Evolutionary conservation across 2,329 filamentous ascomycete genomes (phyloP), one percentile per base, ranked within the genome.

Genomic region (Talaromyces amestolkiae): DNA sequence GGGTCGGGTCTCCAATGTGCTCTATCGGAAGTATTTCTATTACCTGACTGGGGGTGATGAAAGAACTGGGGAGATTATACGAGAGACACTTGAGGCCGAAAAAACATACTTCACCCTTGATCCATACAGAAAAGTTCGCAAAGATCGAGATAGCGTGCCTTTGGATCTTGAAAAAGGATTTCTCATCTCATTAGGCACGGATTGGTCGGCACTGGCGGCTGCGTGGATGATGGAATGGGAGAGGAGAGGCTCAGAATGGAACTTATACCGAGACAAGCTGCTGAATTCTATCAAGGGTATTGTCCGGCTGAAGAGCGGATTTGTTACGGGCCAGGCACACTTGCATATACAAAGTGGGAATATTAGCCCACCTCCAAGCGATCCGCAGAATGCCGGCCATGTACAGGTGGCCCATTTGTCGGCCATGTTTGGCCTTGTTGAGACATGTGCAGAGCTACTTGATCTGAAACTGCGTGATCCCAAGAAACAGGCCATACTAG

Each of bases 221-320:
- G 81, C 81, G 0, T 88, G 86, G 83, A 78, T 88, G 0, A 80
- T 87, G 1, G 86, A 86, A 65, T 88, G 84, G 83, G 86, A 88
- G 70, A 80, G 86, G 0, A 82, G 82, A 1, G 84, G 85, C 0
- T 75, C 82, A 0, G 77, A 82, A 2, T 86, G 83, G 82, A 74
- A 85, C 62, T 82, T 86, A 69, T 81, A 85, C 0, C 78, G 77
- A 33, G 70, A 73, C 1, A 87, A 86, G 71, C 78, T 89, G 0
- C 78, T 77, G 8, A 76, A 78, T 31, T 83, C 82, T 0, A 77
- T 84, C 11, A 72, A 75, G 4, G 84, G 85, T 2, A 87, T 87
- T 60, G 83, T 81, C 0, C 76, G 78, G 11, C 77, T 89, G 4
- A 86, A 80, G 66, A 84, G 87, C 67, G 86, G 86, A 0, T 87